Evolutionary conservation across 176 grass and related monocot species (phyloP).

Genomic region (Hordeum marinum): DNA sequence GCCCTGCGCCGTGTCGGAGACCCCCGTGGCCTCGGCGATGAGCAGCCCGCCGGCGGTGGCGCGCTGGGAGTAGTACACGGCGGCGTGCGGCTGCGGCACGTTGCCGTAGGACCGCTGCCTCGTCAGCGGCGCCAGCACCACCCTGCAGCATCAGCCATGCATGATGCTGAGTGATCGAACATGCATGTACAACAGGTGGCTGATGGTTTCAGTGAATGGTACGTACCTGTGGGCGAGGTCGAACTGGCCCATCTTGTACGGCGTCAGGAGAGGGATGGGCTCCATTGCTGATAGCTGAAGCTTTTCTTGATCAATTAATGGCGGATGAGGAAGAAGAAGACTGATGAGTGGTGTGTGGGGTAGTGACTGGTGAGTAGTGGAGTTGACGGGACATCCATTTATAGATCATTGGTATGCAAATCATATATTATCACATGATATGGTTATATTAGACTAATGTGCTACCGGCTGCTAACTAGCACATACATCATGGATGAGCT

Average conservation of each 20-base stretch:
- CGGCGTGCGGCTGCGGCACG: conserved; percentile 44
- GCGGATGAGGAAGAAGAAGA: not conserved
- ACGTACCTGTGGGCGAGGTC: not conserved
- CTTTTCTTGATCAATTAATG: not conserved
- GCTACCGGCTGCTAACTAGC: too few relatives aligned
- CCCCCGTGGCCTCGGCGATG: conserved; percentile 30
- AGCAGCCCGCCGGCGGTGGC: not conserved
- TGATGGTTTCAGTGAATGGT: not conserved
- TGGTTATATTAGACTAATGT: too few relatives aligned
- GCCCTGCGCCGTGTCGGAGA: not conserved
- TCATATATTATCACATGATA: too few relatives aligned
- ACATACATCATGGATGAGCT: not conserved
- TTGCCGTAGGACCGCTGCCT: not conserved
- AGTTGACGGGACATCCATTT: not conserved
- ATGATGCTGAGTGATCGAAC: not conserved
- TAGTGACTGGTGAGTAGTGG: not conserved
- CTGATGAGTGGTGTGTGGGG: not conserved
- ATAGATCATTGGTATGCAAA: not conserved
- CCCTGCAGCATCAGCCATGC: not conserved
- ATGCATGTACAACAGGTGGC: too few relatives aligned
- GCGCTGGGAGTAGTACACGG: conserved; percentile 35
- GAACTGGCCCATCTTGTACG: not conserved
- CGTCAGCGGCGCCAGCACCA: not conserved
- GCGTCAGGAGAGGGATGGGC: not conserved
- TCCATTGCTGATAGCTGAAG: not conserved